Percentiles rank a stretch among this genome's conserved stretches.
Evolutionary conservation across 2,329 filamentous ascomycete species (phyloP).

Genomic region (Verticillium tricorpus): DNA sequence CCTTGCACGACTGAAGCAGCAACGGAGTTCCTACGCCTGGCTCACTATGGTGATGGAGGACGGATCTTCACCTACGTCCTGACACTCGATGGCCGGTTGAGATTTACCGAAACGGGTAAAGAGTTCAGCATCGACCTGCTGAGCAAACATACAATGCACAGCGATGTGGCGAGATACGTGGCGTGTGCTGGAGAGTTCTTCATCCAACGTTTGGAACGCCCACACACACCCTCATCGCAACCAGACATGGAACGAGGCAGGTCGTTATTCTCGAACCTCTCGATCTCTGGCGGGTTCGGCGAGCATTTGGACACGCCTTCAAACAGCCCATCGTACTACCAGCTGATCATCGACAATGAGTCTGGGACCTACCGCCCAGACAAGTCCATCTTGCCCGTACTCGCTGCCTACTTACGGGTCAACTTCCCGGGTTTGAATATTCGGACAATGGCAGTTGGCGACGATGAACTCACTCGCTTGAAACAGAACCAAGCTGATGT

Average conservation of each 20-base stretch:
- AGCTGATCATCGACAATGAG: slow-evolving; percentile 92
- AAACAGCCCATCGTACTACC: slow-evolving; percentile 56
- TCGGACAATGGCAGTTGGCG: slow-evolving; percentile 72
- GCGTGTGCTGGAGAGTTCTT: slow-evolving; percentile 94
- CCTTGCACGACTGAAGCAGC: slow-evolving; percentile 67
- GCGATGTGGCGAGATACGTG: slow-evolving; percentile 84
- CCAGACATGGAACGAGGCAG: slow-evolving; percentile 18
- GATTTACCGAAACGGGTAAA: slow-evolving; percentile 93
- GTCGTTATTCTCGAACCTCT: background rate
- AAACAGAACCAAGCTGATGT: slow-evolving; percentile 70
- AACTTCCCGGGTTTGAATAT: slow-evolving; percentile 78
- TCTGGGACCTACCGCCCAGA: slow-evolving; percentile 90
- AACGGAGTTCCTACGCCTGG: slow-evolving; percentile 79
- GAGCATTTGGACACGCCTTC: slow-evolving; percentile 20
- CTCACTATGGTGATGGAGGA: slow-evolving; percentile 79
- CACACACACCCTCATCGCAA: slow-evolving; percentile 13
- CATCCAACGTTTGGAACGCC: slow-evolving; percentile 61
- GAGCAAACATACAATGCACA: slow-evolving; percentile 96
- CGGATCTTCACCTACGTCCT: slow-evolving; percentile 90
- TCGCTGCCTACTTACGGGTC: slow-evolving; percentile 64
- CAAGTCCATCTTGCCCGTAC: slow-evolving; percentile 64
- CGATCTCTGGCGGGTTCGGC: slow-evolving; percentile 26
- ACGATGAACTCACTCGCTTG: slow-evolving; percentile 66
- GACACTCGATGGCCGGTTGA: slow-evolving; percentile 78
- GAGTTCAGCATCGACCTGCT: slow-evolving; percentile 92